Evolutionary conservation across 495 filamentous ascomycete genomes (phyloP), one percentile per base, ranked within the genome.

Genomic region (Pseudevernia furfuracea): DNA sequence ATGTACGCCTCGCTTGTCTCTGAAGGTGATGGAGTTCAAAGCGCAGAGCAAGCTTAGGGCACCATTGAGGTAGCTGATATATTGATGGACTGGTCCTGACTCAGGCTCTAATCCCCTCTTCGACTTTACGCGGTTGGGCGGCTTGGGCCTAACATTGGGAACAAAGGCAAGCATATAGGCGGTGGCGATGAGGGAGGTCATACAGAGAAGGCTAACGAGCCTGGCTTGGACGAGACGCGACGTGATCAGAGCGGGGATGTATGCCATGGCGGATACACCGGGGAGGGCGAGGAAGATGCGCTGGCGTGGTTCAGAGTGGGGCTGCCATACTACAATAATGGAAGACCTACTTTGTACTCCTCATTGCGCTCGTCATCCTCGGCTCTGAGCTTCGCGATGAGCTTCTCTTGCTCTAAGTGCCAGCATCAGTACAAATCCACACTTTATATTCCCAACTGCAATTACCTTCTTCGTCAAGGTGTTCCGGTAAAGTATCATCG

Each of bases 391-490:
- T 74, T 68, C 15, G 71, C 63, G 67, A 94, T 92, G 0, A 91
- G 75, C 58, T 75, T 72, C 69, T 92, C 89, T 77, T 94, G 90
- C 71, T 91, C 86, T 84, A 62, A 44, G 68, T 43, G 57, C 73
- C 37, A 71, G 67, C 55, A 49, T 67, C 19, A 52, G 34, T 63
- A 48, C 23, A 23, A 60, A 12, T 38, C 41, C 5, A 28, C 17
- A 32, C 55, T 65, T 64, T 60, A 43, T 4, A 25, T 6, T 32
- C 7, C 10, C 57, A 61, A 60, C 61, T 39, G 30, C 30, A 55
- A 63, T 61, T 57, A 85, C 84, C 84, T 81, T 88, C 80, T 71
- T 88, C 87, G 66, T 89, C 87, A 39, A 87, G 68, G 62, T 85
- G 79, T 64, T 82, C 77, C 25, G 79, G 79, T 2, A 21, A 59